Conservation (phyloP, 495 filamentous ascomycete species). For the Tuber microsphaerosporum region DNA sequence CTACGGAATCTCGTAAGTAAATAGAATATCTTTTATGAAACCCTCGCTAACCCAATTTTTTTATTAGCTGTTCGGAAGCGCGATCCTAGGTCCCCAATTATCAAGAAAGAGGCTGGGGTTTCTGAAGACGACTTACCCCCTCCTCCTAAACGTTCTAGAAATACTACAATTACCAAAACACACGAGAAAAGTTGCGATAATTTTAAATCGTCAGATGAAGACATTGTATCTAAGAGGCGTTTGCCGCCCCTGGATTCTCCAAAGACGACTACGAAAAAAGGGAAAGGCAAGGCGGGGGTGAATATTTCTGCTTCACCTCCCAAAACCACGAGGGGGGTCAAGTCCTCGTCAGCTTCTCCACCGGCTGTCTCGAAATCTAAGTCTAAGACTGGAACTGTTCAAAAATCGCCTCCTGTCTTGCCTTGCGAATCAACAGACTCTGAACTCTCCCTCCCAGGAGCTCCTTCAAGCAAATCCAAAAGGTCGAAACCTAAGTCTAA, state of each 20-base stretch:
- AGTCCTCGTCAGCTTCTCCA: neutral
- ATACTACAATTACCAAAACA: neutral
- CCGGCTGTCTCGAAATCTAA: neutral
- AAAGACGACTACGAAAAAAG: neutral
- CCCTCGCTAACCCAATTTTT: neutral
- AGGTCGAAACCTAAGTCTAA: no score
- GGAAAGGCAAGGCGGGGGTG: neutral
- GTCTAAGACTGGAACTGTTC: no score
- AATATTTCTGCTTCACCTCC: neutral
- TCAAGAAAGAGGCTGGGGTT: neutral
- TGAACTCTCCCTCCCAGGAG: neutral
- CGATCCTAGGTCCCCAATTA: neutral
- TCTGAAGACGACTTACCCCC: constrained; percentile 35
- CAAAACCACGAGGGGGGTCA: neutral
- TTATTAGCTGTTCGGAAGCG: neutral
- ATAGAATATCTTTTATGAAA: constrained; percentile 5
- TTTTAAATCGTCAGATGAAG: neutral
- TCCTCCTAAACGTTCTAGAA: constrained; percentile 27
- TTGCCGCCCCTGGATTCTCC: neutral
- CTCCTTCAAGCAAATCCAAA: neutral
- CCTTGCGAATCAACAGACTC: neutral
- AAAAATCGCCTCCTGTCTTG: neutral
- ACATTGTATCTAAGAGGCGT: neutral
- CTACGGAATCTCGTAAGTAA: constrained; percentile 46
- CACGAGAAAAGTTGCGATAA: neutral